Evolutionary conservation across 495 filamentous ascomycete species (phyloP).

Genomic region (Penicillium longicatenatum): DNA sequence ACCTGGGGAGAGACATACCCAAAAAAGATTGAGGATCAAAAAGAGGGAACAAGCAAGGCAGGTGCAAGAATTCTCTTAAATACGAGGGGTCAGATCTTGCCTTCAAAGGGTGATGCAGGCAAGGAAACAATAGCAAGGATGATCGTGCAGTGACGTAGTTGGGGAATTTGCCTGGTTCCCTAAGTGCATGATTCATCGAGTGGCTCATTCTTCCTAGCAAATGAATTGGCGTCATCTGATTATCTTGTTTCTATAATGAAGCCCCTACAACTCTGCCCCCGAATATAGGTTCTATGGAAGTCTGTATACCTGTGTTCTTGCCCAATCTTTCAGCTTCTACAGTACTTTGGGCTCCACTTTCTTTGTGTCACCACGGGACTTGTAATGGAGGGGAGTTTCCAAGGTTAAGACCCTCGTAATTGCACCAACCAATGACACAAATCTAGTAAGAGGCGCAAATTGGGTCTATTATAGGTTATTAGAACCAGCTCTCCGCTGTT

Average conservation of each 20-base stretch:
- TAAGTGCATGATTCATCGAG: slow-evolving; percentile 34
- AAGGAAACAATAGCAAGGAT: slow-evolving; percentile 30
- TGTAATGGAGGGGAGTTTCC: too few species aligned
- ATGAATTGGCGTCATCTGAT: slow-evolving; percentile 13
- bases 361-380: background rate
- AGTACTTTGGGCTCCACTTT: slow-evolving; percentile 1
- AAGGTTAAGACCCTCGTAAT: too few species aligned
- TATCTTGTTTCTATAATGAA: slow-evolving; percentile 1
- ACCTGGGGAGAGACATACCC: background rate
- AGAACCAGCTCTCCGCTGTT: background rate
- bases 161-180: slow-evolving; percentile 26
- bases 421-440: too few species aligned
- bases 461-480: too few species aligned
- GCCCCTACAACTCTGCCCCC: background rate
- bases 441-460: too few species aligned
- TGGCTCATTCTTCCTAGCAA: slow-evolving; percentile 16
- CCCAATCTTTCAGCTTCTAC: background rate
- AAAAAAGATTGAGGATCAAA: slow-evolving; percentile 1
- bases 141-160: slow-evolving; percentile 49
- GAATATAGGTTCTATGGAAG: background rate
- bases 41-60: slow-evolving; percentile 3
- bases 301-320: background rate
- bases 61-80: slow-evolving; percentile 15
- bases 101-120: slow-evolving; percentile 5
- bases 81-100: slow-evolving; percentile 13